A percentile compares a stretch with the other conserved stretches of the same genome.
These are phyloP conservation scores for Cyphellophora attinorum DNA, from an alignment of 2,329 filamentous ascomycete genomes.

Conservation along the genomic window DNA sequence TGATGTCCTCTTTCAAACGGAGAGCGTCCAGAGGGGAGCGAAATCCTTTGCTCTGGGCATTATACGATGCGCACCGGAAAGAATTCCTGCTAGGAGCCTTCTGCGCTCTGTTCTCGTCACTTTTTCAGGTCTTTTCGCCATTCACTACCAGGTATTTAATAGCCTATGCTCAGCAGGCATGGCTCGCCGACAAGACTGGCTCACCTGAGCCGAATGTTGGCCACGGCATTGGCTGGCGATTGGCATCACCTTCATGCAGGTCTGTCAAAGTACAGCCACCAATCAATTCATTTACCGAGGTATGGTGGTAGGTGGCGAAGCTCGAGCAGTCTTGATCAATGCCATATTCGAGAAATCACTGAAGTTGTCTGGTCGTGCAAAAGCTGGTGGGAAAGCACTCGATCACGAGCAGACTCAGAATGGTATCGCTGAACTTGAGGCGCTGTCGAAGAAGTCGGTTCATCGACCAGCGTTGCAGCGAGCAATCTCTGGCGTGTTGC, in stretches of 20 bases:
- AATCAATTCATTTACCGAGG: constrained; percentile 91
- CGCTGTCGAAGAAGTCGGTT: constrained; percentile 28
- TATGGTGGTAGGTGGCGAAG: constrained; percentile 82
- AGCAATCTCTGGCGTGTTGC: constrained; percentile 30
- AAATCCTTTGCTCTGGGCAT: constrained; percentile 65
- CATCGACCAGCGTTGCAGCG: constrained; percentile 11
- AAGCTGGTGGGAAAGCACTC: constrained; percentile 61
- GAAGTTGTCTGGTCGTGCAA: constrained; percentile 77
- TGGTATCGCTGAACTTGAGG: constrained; percentile 34
- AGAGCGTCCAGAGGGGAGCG: constrained; percentile 60
- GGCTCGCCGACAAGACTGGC: constrained; percentile 47
- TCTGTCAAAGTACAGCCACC: constrained; percentile 66
- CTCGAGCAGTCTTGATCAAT: constrained; percentile 70
- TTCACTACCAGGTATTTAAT: constrained; percentile 83
- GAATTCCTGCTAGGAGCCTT: constrained; percentile 81
- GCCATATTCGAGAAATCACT: constrained; percentile 89
- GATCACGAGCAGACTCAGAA: constrained; percentile 40
- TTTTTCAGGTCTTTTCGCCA: constrained; percentile 70
- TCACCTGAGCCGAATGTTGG: constrained; percentile 57
- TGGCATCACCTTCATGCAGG: constrained; percentile 77
- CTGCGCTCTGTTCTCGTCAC: constrained; percentile 61
- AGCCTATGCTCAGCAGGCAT: constrained; percentile 72
- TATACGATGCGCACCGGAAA: constrained; percentile 75
- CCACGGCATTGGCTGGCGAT: constrained; percentile 73
- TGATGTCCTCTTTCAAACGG: constrained; percentile 60